Base-by-base conservation (phyloP, 371 early-diverging fungal species). In the Haplosporangium sp. region DNA sequence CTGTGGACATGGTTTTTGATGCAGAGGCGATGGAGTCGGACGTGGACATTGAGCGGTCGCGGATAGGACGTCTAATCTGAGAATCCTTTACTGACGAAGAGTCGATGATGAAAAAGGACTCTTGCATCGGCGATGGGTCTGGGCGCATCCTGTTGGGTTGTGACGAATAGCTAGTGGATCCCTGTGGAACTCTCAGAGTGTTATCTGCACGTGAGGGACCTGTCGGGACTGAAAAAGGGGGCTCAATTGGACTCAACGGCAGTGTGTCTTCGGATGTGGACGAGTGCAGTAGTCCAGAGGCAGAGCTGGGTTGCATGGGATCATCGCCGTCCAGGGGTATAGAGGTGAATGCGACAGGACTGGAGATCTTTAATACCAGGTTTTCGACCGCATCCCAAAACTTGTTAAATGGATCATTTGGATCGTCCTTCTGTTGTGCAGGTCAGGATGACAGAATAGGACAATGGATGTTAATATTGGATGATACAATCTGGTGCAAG, bases 381-480 rank as follows among this genome's bases (percentile, higher is more conserved):
- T 86, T 86, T 64, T 93, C 93, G 9, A 95, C 91, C 2, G 86
- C 91, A 11, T 92, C 90, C 91, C 92, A 93, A 62, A 95, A 93
- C 69, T 89, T 91, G 79, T 93, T 91, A 80, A 95, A 93, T 12
- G 94, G 95, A 81, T 93, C 95, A 29, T 29, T 29, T 8, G 89
- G 74, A 9, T 83, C 82, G 6, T 87, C 88, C 21, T 85, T 73
- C 83, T 82, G 72, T 57, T 21, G 21, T 3, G 20, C 1, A 14
- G 6, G 43, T 21, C 18, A 12, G 13, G 13, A 59, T n/a, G 4
- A 40, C 4, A 13, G 20, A 55, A 46, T 36, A 10, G n/a, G 14
- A 4, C 2, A 48, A 23, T 14, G 21, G 37, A 40, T 48, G 53
- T 36, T 37, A 16, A 29, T 21, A 38, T 40, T 18, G 20, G 6